Conservation (phyloP, 495 filamentous ascomycete genomes). For the Podospora comata region DNA sequence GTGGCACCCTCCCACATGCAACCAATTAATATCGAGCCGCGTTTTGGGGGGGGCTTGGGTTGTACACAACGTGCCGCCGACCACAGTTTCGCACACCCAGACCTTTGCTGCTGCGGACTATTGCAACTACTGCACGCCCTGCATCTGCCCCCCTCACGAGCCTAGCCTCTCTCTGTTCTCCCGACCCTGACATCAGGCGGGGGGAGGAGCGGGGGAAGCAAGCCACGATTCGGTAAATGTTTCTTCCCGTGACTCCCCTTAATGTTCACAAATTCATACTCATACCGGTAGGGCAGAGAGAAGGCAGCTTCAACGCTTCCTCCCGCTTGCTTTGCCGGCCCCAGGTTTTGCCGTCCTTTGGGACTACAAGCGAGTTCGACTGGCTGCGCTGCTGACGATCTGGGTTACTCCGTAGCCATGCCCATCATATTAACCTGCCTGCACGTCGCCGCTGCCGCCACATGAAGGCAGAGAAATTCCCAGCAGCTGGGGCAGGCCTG, state of each 20-base stretch:
- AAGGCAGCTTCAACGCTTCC: not conserved
- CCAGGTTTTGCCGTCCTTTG: not conserved
- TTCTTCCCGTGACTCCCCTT: constrained; percentile 1
- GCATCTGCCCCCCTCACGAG: not conserved
- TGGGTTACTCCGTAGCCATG: not conserved
- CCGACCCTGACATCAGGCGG: not conserved
- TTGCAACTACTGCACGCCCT: constrained; percentile 4
- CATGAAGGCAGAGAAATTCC: not conserved
- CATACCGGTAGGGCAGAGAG: constrained; percentile 10
- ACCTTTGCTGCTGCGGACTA: not conserved
- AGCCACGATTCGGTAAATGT: constrained; percentile 10
- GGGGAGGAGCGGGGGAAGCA: not conserved
- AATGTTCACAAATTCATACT: not conserved
- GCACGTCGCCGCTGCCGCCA: not conserved
- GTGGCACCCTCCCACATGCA: constrained; percentile 10
- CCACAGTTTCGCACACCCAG: not conserved
- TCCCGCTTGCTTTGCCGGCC: not conserved
- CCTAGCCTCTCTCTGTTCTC: not conserved
- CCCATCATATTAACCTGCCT: not conserved
- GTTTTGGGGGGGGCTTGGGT: not conserved
- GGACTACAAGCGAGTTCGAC: not conserved
- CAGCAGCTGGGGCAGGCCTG: not conserved
- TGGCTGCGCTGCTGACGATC: not conserved
- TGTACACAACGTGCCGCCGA: not conserved
- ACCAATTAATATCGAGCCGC: constrained; percentile 28